Conservation (phyloP, 2,329 filamentous ascomycete species). For the Tetracladium maxilliforme region DNA sequence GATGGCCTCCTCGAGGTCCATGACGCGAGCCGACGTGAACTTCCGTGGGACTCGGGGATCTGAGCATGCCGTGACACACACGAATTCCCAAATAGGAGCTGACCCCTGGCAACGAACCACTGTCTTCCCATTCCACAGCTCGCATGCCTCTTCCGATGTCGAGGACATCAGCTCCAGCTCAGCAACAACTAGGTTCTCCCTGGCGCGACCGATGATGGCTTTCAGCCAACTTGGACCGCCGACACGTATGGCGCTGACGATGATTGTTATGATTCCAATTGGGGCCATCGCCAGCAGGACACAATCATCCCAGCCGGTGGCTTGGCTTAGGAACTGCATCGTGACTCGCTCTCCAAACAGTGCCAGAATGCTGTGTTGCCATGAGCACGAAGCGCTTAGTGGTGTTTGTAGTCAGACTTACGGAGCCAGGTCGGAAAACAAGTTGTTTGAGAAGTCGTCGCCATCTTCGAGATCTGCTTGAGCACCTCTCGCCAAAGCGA, state of each 20-base stretch:
- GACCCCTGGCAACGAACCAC: no score
- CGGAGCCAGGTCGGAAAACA: slow-evolving; percentile 7
- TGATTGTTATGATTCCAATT: slow-evolving; percentile 25
- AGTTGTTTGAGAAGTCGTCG: slow-evolving; percentile 6
- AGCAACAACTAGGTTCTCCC: slow-evolving; percentile 22
- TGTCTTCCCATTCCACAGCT: slow-evolving; percentile 25
- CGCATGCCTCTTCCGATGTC: slow-evolving; percentile 26
- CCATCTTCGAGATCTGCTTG: no score
- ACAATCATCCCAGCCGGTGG: slow-evolving; percentile 22
- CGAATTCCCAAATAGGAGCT: no score
- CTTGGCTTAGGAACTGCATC: slow-evolving; percentile 30
- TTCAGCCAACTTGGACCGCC: slow-evolving; percentile 24
- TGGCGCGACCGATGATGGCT: slow-evolving; percentile 26
- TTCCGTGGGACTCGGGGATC: no score
- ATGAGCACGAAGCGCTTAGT: not conserved
- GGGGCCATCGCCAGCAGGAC: slow-evolving; percentile 30
- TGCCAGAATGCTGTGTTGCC: slow-evolving; percentile 1
- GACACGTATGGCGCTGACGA: slow-evolving; percentile 27
- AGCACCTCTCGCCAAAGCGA: no score
- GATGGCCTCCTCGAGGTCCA: no score
- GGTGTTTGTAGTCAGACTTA: slow-evolving; percentile 1
- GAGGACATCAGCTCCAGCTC: slow-evolving; percentile 29
- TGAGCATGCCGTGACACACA: no score
- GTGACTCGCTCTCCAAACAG: slow-evolving; percentile 30
- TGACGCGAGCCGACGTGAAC: no score